Evolutionary conservation across 169 alveolate genomes (phyloP).

Genomic region (Babesia ovata): DNA sequence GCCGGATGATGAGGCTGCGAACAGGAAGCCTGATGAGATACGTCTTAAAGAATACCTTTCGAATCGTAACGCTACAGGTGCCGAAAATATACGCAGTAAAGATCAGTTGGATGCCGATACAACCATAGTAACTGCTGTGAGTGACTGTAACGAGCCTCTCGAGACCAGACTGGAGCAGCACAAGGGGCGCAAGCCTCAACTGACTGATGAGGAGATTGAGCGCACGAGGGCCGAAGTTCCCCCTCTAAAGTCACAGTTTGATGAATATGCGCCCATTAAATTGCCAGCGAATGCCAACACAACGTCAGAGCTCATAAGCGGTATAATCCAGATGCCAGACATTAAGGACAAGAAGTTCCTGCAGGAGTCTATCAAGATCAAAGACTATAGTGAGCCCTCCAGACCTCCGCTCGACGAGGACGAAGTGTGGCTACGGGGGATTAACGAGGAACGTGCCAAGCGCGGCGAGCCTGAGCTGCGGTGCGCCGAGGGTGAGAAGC

Average conservation of each 20-base stretch:
- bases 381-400: constrained; percentile 42
- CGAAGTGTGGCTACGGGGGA: constrained; percentile 40
- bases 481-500: constrained; percentile 19
- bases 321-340: constrained; percentile 59
- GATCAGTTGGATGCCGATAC: background rate
- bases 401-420: constrained; percentile 45
- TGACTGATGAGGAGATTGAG: constrained; percentile 16
- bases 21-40: constrained; percentile 1
- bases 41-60: background rate
- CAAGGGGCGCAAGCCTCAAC: background rate
- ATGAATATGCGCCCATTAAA: constrained; percentile 44
- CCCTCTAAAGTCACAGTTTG: background rate
- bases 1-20: constrained; percentile 20
- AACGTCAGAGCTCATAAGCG: constrained; percentile 26
- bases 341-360: constrained; percentile 7
- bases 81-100: background rate
- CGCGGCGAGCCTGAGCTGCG: constrained; percentile 13
- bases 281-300: constrained; percentile 18
- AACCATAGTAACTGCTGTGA: background rate
- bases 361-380: constrained; percentile 26
- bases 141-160: background rate
- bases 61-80: background rate
- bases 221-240: constrained; percentile 18
- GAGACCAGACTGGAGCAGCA: background rate
- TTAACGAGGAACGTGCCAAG: constrained; percentile 35